Percentiles rank a stretch among this genome's conserved stretches.
phyloP scores from a whole-genome alignment of 176 grass and related monocot genomes.

The Aegilops bicornis region DNA sequence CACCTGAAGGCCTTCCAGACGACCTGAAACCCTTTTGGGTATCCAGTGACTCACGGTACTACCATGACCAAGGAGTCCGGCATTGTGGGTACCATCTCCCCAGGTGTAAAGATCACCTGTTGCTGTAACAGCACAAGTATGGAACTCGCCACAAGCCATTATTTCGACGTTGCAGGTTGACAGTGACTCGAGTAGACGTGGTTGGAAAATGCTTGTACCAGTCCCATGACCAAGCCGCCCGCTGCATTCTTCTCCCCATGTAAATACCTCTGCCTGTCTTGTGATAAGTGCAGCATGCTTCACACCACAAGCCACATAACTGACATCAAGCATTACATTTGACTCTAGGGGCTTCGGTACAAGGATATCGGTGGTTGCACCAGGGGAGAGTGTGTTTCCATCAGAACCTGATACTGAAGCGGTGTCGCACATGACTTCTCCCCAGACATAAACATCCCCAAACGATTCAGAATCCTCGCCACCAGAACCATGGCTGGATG shows the following conservation, averaged over 20 bases:
- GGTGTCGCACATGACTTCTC: slow-evolving; percentile 74
- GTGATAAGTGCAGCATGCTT: slow-evolving; percentile 88
- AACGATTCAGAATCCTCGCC: slow-evolving; percentile 91
- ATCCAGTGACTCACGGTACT: slow-evolving; percentile 93
- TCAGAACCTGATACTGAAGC: slow-evolving; percentile 33
- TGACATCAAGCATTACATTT: slow-evolving; percentile 95
- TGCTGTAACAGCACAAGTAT: slow-evolving; percentile 83
- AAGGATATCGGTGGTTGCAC: slow-evolving; percentile 60
- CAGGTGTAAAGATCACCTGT: slow-evolving; percentile 93
- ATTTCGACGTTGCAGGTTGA: slow-evolving; percentile 64
- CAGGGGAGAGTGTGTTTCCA: slow-evolving; percentile 20
- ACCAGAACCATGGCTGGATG: slow-evolving; percentile 95
- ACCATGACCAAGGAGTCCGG: slow-evolving; percentile 86
- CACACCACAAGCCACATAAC: slow-evolving; percentile 79
- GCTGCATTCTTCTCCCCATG: slow-evolving; percentile 90
- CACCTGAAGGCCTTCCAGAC: slow-evolving; percentile 81
- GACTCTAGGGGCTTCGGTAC: slow-evolving; percentile 93
- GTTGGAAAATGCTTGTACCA: slow-evolving; percentile 62
- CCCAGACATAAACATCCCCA: slow-evolving; percentile 31
- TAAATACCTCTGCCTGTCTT: slow-evolving; percentile 86
- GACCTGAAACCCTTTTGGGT: slow-evolving; percentile 91
- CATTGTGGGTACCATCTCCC: slow-evolving; percentile 94
- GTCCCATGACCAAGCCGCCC: slow-evolving; percentile 86
- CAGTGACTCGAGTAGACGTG: slow-evolving; percentile 78
- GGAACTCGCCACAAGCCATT: slow-evolving; percentile 91